Percentiles rank a stretch among this genome's conserved stretches.
Conservation (phyloP, 2,329 filamentous ascomycete species). For the Colletotrichum brevisporum region DNA sequence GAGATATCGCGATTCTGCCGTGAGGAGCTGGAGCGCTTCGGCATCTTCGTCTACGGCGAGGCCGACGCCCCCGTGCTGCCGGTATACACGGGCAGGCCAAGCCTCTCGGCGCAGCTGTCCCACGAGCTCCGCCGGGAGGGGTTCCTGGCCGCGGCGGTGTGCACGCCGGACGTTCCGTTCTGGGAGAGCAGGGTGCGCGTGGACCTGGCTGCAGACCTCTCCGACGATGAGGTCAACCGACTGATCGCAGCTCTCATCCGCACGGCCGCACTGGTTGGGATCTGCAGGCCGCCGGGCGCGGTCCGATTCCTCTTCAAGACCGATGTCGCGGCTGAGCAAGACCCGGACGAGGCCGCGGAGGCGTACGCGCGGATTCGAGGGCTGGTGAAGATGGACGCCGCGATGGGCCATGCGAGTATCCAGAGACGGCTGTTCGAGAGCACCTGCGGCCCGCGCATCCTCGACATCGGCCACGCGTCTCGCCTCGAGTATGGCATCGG, state of each 20-base stretch:
- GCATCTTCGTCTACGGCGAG: constrained; percentile 37
- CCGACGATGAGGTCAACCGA: constrained; percentile 23
- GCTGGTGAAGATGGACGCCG: constrained; percentile 15
- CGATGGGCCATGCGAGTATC: background rate
- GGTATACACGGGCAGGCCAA: constrained; percentile 32
- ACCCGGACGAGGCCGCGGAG: background rate
- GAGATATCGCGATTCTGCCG: constrained; percentile 32
- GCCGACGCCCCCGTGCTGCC: constrained; percentile 27
- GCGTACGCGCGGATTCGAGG: background rate
- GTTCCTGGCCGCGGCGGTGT: constrained; percentile 31
- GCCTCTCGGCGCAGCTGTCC: constrained; percentile 25
- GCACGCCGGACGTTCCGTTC: constrained; percentile 37
- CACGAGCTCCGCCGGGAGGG: constrained; percentile 31
- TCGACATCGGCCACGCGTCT: constrained; percentile 28
- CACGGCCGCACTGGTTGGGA: background rate
- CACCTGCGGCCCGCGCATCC: constrained; percentile 16
- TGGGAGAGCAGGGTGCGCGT: constrained; percentile 42
- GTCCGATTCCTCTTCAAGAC: background rate
- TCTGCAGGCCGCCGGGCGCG: background rate
- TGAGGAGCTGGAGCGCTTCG: constrained; percentile 27
- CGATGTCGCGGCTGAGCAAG: background rate
- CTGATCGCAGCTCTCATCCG: constrained; percentile 28
- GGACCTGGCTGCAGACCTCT: constrained; percentile 39
- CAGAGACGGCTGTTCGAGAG: constrained; percentile 12
- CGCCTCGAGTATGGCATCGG: constrained; percentile 33